Percentiles rank a stretch among this genome's conserved stretches.
phyloP scores from a whole-genome alignment of 495 filamentous ascomycete species.

The Cercophora sp. region DNA sequence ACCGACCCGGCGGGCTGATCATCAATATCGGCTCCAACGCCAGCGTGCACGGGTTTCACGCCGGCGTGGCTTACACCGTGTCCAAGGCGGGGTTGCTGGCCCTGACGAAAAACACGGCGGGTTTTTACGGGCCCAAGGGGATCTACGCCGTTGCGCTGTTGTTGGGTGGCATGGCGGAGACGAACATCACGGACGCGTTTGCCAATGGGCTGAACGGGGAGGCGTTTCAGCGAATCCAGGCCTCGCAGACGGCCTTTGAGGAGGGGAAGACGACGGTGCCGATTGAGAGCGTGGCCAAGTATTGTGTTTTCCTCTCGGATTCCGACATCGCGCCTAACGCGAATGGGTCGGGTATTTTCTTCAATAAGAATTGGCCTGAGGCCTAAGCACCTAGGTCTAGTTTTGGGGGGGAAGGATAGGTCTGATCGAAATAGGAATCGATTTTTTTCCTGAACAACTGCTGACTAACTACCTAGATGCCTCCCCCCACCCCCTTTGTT shows the following conservation, averaged over 20 bases:
- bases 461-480: too few relatives aligned
- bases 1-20: constrained; percentile 33
- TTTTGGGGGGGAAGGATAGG: too few relatives aligned
- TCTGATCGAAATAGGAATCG: too few relatives aligned
- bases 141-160: constrained; percentile 55
- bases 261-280: constrained; percentile 19
- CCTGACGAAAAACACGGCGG: constrained; percentile 60
- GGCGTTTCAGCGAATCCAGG: constrained; percentile 31
- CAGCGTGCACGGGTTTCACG: constrained; percentile 25
- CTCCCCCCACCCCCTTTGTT: too few relatives aligned
- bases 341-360: constrained; percentile 36
- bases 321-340: constrained; percentile 29
- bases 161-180: constrained; percentile 54
- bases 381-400: too few relatives aligned
- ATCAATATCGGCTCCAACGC: constrained; percentile 48
- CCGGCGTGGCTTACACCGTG: constrained; percentile 54
- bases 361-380: constrained; percentile 39
- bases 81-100: constrained; percentile 54
- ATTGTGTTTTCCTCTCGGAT: constrained; percentile 39
- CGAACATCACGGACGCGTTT: constrained; percentile 51
- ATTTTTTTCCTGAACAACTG: too few relatives aligned
- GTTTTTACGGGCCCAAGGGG: constrained; percentile 53
- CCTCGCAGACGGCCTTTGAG: constrained; percentile 21
- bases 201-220: constrained; percentile 42
- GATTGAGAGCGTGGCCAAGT: constrained; percentile 36